These are phyloP conservation scores for Agrocybe praecox DNA, from an alignment of 768 basidiomycete genomes.

Conservation along the genomic window DNA sequence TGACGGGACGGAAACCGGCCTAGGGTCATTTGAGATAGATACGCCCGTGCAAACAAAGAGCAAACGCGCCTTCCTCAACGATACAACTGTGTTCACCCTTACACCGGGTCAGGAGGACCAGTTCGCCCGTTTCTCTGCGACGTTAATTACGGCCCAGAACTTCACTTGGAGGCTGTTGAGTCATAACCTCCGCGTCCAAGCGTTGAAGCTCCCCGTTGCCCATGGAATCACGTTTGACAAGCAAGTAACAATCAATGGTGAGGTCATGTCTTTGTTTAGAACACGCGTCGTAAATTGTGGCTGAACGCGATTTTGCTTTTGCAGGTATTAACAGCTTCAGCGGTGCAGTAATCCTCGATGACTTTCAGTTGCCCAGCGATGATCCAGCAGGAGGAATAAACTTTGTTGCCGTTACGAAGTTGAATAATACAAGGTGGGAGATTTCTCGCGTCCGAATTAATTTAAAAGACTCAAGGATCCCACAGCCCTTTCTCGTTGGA, in stretches of 20 bases:
- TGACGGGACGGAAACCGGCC: constrained; percentile 41
- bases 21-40: constrained; percentile 58
- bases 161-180: constrained; percentile 72
- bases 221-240: constrained; percentile 71
- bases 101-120: constrained; percentile 37
- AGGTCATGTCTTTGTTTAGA: not conserved
- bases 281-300: not conserved
- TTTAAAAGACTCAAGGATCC: not conserved
- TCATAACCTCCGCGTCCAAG: constrained; percentile 60
- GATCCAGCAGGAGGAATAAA: constrained; percentile 68
- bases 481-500: constrained; percentile 67
- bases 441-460: not conserved
- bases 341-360: constrained; percentile 53
- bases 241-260: constrained; percentile 56
- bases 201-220: constrained; percentile 66
- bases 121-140: constrained; percentile 64
- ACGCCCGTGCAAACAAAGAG: constrained; percentile 45
- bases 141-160: constrained; percentile 64
- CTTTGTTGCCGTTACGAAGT: constrained; percentile 55
- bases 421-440: constrained; percentile 59
- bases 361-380: constrained; percentile 69
- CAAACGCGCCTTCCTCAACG: constrained; percentile 64
- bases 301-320: not conserved
- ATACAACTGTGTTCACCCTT: constrained; percentile 60
- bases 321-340: constrained; percentile 64